Percentiles rank a stretch among this genome's conserved stretches.
phyloP scores from a whole-genome alignment of 768 basidiomycete species.

The Pisolithus microcarpus region DNA sequence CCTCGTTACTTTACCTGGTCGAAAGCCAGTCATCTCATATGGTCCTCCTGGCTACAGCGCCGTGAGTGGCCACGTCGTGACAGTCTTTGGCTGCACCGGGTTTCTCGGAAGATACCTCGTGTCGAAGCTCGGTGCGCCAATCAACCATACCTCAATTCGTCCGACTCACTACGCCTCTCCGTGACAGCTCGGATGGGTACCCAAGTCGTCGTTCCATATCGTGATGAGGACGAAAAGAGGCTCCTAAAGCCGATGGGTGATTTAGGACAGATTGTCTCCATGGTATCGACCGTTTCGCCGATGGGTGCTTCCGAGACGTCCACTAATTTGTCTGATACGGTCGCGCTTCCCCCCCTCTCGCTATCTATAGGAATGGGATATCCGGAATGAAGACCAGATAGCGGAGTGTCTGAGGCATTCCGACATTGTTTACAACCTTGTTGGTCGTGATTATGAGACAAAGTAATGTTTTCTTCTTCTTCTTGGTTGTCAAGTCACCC shows the following conservation, averaged over 20 bases:
- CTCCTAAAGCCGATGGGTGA: slow-evolving; percentile 92
- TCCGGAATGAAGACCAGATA: slow-evolving; percentile 84
- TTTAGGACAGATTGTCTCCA: slow-evolving; percentile 89
- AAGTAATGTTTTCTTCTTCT: slow-evolving; percentile 49
- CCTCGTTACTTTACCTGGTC: slow-evolving; percentile 49
- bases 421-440: slow-evolving; percentile 93
- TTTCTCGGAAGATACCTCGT: slow-evolving; percentile 94
- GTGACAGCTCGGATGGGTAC: slow-evolving; percentile 77
- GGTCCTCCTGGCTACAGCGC: slow-evolving; percentile 84
- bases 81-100: slow-evolving; percentile 95
- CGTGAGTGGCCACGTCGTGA: slow-evolving; percentile 85
- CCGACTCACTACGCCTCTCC: background rate
- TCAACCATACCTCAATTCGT: background rate
- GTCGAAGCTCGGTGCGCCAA: slow-evolving; percentile 74
- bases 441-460: slow-evolving; percentile 90
- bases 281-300: slow-evolving; percentile 47
- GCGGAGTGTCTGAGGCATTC: slow-evolving; percentile 92
- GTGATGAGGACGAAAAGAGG: slow-evolving; percentile 89
- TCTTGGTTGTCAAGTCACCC: slow-evolving; percentile 8
- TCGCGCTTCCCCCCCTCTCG: background rate
- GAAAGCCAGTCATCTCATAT: slow-evolving; percentile 63
- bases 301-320: slow-evolving; percentile 1
- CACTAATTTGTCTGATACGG: slow-evolving; percentile 16
- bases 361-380: slow-evolving; percentile 81
- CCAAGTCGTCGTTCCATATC: slow-evolving; percentile 90